Evolutionary conservation across 2,329 filamentous ascomycete species (phyloP).

Genomic region (Apiospora phragmitis): DNA sequence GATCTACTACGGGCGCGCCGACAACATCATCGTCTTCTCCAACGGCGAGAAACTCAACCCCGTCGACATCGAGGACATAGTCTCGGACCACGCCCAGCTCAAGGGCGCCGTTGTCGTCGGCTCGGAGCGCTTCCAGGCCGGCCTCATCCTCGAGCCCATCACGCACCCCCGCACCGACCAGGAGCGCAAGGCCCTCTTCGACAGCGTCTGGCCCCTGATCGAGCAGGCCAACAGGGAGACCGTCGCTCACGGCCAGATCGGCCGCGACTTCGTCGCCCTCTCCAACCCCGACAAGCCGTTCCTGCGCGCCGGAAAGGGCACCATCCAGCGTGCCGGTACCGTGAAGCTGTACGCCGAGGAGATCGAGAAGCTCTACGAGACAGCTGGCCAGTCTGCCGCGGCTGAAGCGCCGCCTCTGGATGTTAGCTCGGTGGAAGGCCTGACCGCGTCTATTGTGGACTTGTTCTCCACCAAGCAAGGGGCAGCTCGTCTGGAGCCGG

Average conservation of each 20-base stretch:
- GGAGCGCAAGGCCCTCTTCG: slow-evolving; percentile 36
- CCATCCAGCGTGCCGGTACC: not conserved
- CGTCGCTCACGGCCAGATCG: slow-evolving; percentile 43
- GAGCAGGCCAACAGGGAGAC: slow-evolving; percentile 43
- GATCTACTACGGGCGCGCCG: slow-evolving; percentile 38
- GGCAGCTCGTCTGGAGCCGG: slow-evolving; percentile 28
- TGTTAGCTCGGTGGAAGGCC: slow-evolving; percentile 27
- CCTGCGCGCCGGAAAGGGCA: slow-evolving; percentile 2
- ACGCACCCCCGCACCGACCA: slow-evolving; percentile 27
- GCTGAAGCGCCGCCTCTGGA: slow-evolving; percentile 28
- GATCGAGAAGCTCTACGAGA: slow-evolving; percentile 2
- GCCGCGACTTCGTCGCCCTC: not conserved
- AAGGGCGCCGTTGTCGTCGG: slow-evolving; percentile 48
- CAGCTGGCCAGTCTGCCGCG: slow-evolving; percentile 17
- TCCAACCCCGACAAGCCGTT: not conserved
- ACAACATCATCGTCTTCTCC: slow-evolving; percentile 50
- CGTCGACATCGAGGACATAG: slow-evolving; percentile 41
- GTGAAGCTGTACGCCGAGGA: not conserved
- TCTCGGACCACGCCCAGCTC: slow-evolving; percentile 40
- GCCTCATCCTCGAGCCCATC: slow-evolving; percentile 47
- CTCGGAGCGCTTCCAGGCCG: slow-evolving; percentile 45
- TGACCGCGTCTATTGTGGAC: slow-evolving; percentile 30
- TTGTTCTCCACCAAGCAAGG: slow-evolving; percentile 32
- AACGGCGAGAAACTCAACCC: slow-evolving; percentile 55
- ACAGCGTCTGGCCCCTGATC: slow-evolving; percentile 44